Evolutionary conservation across 192 early-diverging fungal genomes (phyloP).

Genomic region (Piromyces sp.): DNA sequence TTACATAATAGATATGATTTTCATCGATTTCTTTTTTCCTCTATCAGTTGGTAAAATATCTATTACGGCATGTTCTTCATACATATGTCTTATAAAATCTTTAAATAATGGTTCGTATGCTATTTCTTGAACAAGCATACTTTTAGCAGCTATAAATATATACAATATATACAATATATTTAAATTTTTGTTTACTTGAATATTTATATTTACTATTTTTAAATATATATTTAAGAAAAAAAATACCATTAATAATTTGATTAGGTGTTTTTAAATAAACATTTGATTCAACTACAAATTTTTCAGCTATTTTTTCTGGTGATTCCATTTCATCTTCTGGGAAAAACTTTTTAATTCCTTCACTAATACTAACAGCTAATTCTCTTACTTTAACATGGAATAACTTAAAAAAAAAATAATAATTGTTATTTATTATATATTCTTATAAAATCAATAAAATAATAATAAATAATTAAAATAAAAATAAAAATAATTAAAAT

Average conservation of each 20-base stretch:
- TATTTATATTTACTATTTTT: not conserved
- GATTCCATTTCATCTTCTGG: constrained; percentile 33
- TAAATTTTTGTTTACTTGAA: no score
- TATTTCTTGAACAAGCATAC: constrained; percentile 56
- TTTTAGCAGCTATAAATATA: constrained; percentile 30
- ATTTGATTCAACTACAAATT: constrained; percentile 17
- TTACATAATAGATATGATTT: constrained; percentile 50
- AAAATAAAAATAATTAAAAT: no score
- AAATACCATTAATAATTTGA: constrained; percentile 26
- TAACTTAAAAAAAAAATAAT: no score
- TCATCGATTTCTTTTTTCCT: constrained; percentile 59
- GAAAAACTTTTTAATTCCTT: constrained; percentile 1
- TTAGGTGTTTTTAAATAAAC: constrained; percentile 21
- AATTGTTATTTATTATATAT: no score
- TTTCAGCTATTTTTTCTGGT: constrained; percentile 34
- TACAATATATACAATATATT: no score
- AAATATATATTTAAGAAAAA: not conserved
- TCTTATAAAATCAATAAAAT: no score
- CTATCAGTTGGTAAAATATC: constrained; percentile 63
- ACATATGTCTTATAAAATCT: constrained; percentile 53
- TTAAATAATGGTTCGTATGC: constrained; percentile 60
- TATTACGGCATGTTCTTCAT: constrained; percentile 46
- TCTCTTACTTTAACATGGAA: constrained; percentile 15
- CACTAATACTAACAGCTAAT: constrained; percentile 2
- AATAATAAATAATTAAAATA: no score